These are phyloP conservation scores for Erucastrum elatum DNA, from an alignment of 345 rosid genomes.

Conservation along the genomic window DNA sequence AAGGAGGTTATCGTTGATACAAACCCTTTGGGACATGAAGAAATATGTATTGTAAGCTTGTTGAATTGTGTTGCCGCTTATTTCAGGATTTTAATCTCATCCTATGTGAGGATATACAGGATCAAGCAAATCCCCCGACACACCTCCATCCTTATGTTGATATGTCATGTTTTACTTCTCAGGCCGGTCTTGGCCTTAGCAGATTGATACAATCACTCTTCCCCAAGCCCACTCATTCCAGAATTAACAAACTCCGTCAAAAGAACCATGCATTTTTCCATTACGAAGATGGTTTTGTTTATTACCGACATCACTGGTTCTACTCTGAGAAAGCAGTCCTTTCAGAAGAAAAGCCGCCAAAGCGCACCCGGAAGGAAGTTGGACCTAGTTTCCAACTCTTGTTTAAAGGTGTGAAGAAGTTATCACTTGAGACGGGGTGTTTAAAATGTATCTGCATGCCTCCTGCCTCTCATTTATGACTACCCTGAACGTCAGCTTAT, in stretches of 20 bases:
- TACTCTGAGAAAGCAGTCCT: neutral
- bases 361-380: neutral
- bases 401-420: neutral
- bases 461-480: too few relatives aligned
- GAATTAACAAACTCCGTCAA: neutral
- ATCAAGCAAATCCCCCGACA: neutral
- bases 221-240: neutral
- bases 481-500: too few relatives aligned
- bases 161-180: neutral
- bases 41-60: neutral
- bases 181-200: neutral
- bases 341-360: neutral
- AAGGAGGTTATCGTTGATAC: neutral
- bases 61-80: neutral
- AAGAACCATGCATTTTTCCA: neutral
- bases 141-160: neutral
- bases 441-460: neutral
- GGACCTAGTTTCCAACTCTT: neutral
- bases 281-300: neutral
- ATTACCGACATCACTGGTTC: neutral
- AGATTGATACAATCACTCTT: slow-evolving; percentile 6
- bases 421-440: neutral
- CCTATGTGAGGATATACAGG: neutral
- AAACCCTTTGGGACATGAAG: too few relatives aligned
- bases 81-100: neutral